Base-by-base conservation (phyloP, 768 basidiomycete genomes). In the Tulasnella sp. region DNA sequence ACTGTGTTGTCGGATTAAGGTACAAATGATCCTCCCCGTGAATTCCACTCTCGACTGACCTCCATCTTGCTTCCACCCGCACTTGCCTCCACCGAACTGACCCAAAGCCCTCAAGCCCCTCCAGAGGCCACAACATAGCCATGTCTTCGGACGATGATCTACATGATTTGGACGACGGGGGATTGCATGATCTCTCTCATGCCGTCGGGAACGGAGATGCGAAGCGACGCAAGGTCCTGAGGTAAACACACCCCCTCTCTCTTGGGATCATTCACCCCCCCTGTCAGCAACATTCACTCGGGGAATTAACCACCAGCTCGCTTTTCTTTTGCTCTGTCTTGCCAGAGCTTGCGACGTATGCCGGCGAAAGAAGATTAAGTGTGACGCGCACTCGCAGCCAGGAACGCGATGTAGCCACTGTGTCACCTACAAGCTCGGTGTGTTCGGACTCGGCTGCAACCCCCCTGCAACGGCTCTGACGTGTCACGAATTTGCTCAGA, bases 261-360 rank as follows among this genome's bases (percentile, higher is more conserved):
- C 40, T 12, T 24, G 4, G 52, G 52, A 52, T 56, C 36, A 68
- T 16, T 3, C 31, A 42, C 5, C 73, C 18, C 56, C 27, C 27
- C 44, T 56, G 34, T 75, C 44, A 42, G 34, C 44, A 75, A 44
- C 44, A 24, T 58, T 31, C 42, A 19, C 24, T 38, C 56, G 12
- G 38, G 8, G 40, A 58, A 34, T 36, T 62, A 24, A 40, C 36
- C 27, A 46, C n/a, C 24, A 14, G 24, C 73, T 74, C 73, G 38
- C 56, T 34, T 10, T n/a, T 27, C 76, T 19, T 24, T 19, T 18
- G 36, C 68, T 77, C 31, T 14, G 38, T 77, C 39, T 40, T 77
- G n/a, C n/a, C 56, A 79, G 80, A 80, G 94, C 94, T 9, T 96
- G 94, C 83, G 94, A 95, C 83, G 89, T 91, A 0, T 96, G 94